Evolutionary conservation across 164 flowering plant genomes (phyloP), one percentile per base, ranked within the genome.

Genomic region (Liquidambar formosana): DNA sequence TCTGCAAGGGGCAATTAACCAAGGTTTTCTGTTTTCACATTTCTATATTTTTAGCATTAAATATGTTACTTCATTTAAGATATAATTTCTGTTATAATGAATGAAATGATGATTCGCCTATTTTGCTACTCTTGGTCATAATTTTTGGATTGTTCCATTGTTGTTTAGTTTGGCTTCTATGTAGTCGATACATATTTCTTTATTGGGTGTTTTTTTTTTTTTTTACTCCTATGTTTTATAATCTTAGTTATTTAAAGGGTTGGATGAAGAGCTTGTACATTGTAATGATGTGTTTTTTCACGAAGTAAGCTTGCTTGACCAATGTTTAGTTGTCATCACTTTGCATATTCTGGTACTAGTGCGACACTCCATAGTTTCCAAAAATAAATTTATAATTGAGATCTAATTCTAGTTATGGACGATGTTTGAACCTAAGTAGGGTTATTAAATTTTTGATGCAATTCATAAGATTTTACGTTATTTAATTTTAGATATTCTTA

Each of bases 1-100:
- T 92, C 75, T 87, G 93, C 88, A 92, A 90, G 74, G 97, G 97
- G 49, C 93, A 89, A 77, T 71, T 92, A 57, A 88, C 97, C 51
- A 92, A 91, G 91, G 97, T 91, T 41, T 56, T 58, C 57, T 89
- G 96, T 90, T 27, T 56, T 58, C 61, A 58, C 8, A 12, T 68
- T 15, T 73, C 59, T 64, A 19, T 43, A 33, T 73, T 27, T 19
- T 60, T 10, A 26, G 21, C 6, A 1, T 23, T 44, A 16, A 10
- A 28, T 26, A 12, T 26, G 47, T 6, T 61, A 19, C 5, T 65
- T 51, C 8, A 14, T 57, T 22, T 56, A 10, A 48, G 41, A 38
- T 43, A 38, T 14, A 38, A 25, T 49, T 65, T 13, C 27, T 11
- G 41, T 48, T 23, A 33, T 14, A 21, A 38, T 22, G 12, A 43